These are phyloP conservation scores for Dendrobium officinale DNA, from an alignment of 106 monocot genomes.

Conservation along the genomic window DNA sequence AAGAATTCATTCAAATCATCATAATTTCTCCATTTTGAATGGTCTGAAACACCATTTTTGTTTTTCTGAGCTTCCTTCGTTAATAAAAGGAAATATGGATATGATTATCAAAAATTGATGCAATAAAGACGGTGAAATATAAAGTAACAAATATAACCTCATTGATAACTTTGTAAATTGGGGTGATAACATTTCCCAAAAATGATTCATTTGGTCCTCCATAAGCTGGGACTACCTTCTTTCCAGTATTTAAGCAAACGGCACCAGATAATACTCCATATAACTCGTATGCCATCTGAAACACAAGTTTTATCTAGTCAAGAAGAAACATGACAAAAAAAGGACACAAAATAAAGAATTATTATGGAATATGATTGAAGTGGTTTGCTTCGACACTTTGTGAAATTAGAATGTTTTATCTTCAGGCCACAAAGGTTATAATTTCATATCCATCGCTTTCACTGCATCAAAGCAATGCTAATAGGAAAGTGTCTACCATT, in stretches of 20 bases:
- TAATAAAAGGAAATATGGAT: constrained; percentile 10
- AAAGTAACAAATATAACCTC: constrained; percentile 26
- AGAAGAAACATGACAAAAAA: not conserved
- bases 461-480: too few species aligned
- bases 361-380: not conserved
- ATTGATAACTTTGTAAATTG: constrained; percentile 52
- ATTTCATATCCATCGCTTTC: not conserved
- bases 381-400: too few species aligned
- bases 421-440: not conserved
- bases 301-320: constrained; percentile 2
- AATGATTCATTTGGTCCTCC: constrained; percentile 65
- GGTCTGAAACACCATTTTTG: constrained; percentile 54
- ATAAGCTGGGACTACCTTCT: constrained; percentile 61
- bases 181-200: constrained; percentile 54
- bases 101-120: not conserved
- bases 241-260: constrained; percentile 62
- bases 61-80: constrained; percentile 69
- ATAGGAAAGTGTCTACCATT: too few species aligned
- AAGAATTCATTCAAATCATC: constrained; percentile 80
- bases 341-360: not conserved
- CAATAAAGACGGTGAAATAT: not conserved
- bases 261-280: constrained; percentile 56
- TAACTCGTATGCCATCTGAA: constrained; percentile 84
- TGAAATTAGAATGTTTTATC: not conserved
- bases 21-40: constrained; percentile 81